Percentiles rank a stretch among this genome's conserved stretches.
Evolutionary conservation across 495 filamentous ascomycete species (phyloP).

Genomic region (Penicillium silybi): DNA sequence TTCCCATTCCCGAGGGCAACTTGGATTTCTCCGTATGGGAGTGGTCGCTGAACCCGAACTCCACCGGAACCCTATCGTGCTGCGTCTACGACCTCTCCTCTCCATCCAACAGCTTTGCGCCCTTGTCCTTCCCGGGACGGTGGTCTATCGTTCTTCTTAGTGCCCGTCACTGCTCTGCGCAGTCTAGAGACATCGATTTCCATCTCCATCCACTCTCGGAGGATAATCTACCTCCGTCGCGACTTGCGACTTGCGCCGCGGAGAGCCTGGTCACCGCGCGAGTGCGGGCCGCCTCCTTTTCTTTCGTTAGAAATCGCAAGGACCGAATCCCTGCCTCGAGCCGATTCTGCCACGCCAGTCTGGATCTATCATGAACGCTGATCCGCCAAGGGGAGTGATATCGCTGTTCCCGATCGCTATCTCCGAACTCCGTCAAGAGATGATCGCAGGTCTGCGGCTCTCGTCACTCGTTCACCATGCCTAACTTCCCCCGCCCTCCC

Average conservation of each 20-base stretch:
- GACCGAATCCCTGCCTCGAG: conserved; percentile 5
- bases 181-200: conserved; percentile 1
- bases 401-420: conserved; percentile 25
- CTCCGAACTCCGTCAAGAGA: conserved; percentile 33
- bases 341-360: conserved; percentile 1
- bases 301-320: conserved; percentile 7
- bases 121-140: conserved; percentile 1
- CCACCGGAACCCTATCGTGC: conserved; percentile 19
- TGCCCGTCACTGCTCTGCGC: background rate
- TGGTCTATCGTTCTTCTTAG: background rate
- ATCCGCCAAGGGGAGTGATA: conserved; percentile 18
- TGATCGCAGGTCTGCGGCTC: conserved; percentile 32
- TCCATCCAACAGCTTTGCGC: conserved; percentile 6
- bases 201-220: conserved; percentile 5
- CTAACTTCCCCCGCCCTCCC: conserved; percentile 33
- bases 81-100: conserved; percentile 4
- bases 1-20: conserved; percentile 31
- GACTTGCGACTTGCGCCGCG: conserved; percentile 14
- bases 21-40: conserved; percentile 10
- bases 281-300: conserved; percentile 17
- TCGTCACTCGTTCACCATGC: conserved; percentile 32
- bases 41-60: conserved; percentile 6
- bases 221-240: conserved; percentile 14
- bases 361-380: conserved; percentile 35
- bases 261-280: conserved; percentile 6